Conservation (phyloP, 2,329 filamentous ascomycete species). For the Magnaporthiopsis poae region DNA sequence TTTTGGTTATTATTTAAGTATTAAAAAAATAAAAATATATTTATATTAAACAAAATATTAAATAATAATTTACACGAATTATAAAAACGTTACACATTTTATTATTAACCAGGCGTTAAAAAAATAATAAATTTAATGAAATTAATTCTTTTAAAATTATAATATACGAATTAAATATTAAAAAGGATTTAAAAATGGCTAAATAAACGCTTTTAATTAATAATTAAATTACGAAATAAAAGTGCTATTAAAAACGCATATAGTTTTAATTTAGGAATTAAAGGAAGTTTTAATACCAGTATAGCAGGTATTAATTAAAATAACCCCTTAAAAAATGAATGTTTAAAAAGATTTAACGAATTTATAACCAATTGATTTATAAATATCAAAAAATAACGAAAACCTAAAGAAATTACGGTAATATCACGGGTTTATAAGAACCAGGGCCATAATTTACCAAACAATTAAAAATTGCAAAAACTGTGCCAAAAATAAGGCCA, state of each 20-base stretch:
- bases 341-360: too few species aligned
- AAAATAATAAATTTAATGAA: constrained; percentile 17
- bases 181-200: constrained; percentile 11
- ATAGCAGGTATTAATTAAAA: neutral
- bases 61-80: constrained; percentile 20
- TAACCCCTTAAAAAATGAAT: too few species aligned
- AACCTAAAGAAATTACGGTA: too few species aligned
- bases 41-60: neutral
- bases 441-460: too few species aligned
- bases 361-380: too few species aligned
- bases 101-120: constrained; percentile 19
- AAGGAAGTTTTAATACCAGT: neutral
- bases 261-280: constrained; percentile 22
- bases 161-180: neutral
- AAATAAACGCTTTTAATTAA: constrained; percentile 14
- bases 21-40: too few species aligned
- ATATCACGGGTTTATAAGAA: too few species aligned
- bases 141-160: constrained; percentile 16
- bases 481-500: too few species aligned
- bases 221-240: constrained; percentile 21
- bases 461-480: too few species aligned
- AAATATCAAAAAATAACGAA: too few species aligned
- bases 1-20: too few species aligned
- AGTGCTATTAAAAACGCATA: constrained; percentile 8
- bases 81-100: constrained; percentile 22